Evolutionary conservation across 768 basidiomycete species (phyloP).

Genomic region (Pleurotus cornucopiae): DNA sequence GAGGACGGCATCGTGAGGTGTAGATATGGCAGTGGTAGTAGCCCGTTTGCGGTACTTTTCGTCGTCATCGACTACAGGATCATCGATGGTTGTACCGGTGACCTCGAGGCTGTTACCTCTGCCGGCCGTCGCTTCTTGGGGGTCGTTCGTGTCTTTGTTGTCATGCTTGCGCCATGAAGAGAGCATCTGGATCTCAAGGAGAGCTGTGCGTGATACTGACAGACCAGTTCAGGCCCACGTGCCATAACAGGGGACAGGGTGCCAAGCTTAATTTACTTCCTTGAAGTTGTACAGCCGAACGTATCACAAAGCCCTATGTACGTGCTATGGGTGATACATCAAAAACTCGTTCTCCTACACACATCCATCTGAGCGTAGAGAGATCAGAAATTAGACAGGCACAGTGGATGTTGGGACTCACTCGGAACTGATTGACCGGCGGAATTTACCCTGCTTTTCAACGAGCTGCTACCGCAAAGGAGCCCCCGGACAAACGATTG

Average conservation of each 20-base stretch:
- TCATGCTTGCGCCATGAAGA: not conserved
- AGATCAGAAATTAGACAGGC: not conserved
- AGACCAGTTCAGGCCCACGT: not conserved
- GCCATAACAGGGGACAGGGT: not conserved
- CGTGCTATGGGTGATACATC: too few species aligned
- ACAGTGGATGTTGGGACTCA: slow-evolving; percentile 12
- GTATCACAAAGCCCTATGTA: too few species aligned
- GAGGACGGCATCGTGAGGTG: slow-evolving; percentile 64
- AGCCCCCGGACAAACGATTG: slow-evolving; percentile 44
- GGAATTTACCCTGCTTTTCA: slow-evolving; percentile 30
- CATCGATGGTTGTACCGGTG: not conserved
- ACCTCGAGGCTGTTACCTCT: too few species aligned
- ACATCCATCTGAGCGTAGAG: not conserved
- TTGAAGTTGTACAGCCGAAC: too few species aligned
- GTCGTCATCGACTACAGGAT: not conserved
- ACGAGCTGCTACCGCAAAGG: slow-evolving; percentile 30
- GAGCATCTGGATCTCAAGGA: not conserved
- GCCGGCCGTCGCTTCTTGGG: not conserved
- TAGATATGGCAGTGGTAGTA: slow-evolving; percentile 26
- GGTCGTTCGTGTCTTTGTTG: not conserved
- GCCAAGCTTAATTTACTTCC: not conserved
- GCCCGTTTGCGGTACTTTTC: slow-evolving; percentile 1
- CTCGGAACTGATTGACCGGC: slow-evolving; percentile 33
- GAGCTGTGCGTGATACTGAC: not conserved
- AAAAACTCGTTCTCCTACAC: not conserved